Conservation (phyloP, 495 filamentous ascomycete species). For the Trichoderma orchidacearum region DNA sequence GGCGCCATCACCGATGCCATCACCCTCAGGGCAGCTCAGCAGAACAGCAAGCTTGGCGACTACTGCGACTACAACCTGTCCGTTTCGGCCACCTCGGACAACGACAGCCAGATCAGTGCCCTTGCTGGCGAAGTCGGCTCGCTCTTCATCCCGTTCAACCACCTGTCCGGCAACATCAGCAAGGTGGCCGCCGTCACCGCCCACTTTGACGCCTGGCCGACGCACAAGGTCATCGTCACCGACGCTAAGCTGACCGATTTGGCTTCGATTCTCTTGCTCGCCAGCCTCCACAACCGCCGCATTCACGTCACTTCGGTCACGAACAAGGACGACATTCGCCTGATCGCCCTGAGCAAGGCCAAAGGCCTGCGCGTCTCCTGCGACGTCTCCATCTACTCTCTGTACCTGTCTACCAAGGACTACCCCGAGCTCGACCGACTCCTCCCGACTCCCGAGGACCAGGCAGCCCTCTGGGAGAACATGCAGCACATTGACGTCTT, state of each 20-base stretch:
- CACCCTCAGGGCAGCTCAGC: slow-evolving; percentile 61
- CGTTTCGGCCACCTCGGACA: slow-evolving; percentile 63
- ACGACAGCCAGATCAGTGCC: slow-evolving; percentile 61
- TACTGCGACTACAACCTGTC: slow-evolving; percentile 83
- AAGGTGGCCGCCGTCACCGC: slow-evolving; percentile 71
- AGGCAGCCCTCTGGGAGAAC: slow-evolving; percentile 69
- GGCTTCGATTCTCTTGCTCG: slow-evolving; percentile 65
- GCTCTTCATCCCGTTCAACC: slow-evolving; percentile 80
- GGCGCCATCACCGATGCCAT: slow-evolving; percentile 59
- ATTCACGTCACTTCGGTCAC: slow-evolving; percentile 76
- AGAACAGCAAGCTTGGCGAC: slow-evolving; percentile 51
- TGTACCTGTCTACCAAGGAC: slow-evolving; percentile 66
- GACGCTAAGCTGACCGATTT: slow-evolving; percentile 77
- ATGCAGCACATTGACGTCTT: slow-evolving; percentile 69
- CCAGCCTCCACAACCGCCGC: slow-evolving; percentile 71
- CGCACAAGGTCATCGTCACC: slow-evolving; percentile 71
- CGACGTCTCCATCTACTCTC: slow-evolving; percentile 69
- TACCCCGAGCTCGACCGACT: slow-evolving; percentile 48
- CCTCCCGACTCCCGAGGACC: slow-evolving; percentile 57
- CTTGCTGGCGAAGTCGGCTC: slow-evolving; percentile 67
- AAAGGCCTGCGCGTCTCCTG: slow-evolving; percentile 78
- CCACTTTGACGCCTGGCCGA: slow-evolving; percentile 72
- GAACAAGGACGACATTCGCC: slow-evolving; percentile 66
- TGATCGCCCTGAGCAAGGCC: slow-evolving; percentile 69
- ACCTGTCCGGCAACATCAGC: slow-evolving; percentile 74